These are phyloP conservation scores for Vaccinium myrtillus DNA, from an alignment of 148 eudicot species.

Conservation along the genomic window DNA sequence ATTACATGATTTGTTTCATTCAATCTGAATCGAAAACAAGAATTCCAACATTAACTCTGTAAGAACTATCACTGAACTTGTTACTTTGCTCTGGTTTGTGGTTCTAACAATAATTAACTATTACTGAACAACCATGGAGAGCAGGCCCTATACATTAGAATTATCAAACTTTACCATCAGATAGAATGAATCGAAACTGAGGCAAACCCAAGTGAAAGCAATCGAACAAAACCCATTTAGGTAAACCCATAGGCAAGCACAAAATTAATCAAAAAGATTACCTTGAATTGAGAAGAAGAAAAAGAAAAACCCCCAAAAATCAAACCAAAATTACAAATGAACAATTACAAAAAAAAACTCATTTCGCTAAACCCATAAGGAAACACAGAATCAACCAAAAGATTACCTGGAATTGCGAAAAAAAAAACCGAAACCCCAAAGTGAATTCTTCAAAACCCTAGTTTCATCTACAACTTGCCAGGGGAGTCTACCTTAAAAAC, in stretches of 20 bases:
- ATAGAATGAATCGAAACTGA: not conserved
- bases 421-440: not conserved
- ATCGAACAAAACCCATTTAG: not conserved
- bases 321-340: not conserved
- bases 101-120: not conserved
- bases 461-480: not conserved
- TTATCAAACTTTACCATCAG: not conserved
- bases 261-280: not conserved
- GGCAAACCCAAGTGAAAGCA: not conserved
- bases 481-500: not conserved
- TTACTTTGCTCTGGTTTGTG: not conserved
- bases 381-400: not conserved
- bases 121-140: not conserved
- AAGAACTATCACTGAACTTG: not conserved
- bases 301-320: not conserved
- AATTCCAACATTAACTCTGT: not conserved
- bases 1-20: not conserved
- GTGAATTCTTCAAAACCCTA: not conserved
- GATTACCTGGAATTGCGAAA: constrained; percentile 4
- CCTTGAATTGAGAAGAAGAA: constrained; percentile 1
- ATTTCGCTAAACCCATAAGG: not conserved
- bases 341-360: not conserved
- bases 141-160: too few relatives aligned
- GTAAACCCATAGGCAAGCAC: not conserved
- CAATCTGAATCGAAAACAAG: not conserved